These are phyloP conservation scores for Peronosclerospora sorghi DNA, from an alignment of 352 stramenopile species.

Conservation along the genomic window DNA sequence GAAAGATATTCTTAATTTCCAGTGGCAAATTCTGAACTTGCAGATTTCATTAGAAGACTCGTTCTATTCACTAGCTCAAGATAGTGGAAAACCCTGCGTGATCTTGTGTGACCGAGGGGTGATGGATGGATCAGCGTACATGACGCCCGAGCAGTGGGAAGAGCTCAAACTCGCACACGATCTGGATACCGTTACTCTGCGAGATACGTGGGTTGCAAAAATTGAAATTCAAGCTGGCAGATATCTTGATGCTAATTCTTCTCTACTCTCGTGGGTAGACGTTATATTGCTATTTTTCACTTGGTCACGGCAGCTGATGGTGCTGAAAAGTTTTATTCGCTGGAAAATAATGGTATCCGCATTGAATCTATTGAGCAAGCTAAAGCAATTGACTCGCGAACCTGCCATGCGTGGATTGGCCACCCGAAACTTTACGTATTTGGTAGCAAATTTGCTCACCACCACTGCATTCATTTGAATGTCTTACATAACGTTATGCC, in stretches of 20 bases:
- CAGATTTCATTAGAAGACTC: conserved; percentile 79
- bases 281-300: conserved; percentile 85
- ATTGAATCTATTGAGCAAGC: conserved; percentile 91
- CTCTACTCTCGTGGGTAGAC: conserved; percentile 16
- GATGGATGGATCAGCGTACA: conserved; percentile 94
- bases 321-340: conserved; percentile 91
- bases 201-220: conserved; percentile 46
- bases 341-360: conserved; percentile 93
- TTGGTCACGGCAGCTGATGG: conserved; percentile 88
- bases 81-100: conserved; percentile 79
- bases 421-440: conserved; percentile 82
- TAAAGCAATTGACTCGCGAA: conserved; percentile 76
- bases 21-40: conserved; percentile 78
- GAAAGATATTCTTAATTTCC: conserved; percentile 80
- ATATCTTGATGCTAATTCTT: background rate
- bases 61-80: conserved; percentile 73
- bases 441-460: conserved; percentile 19
- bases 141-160: conserved; percentile 85
- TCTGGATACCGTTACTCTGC: conserved; percentile 75
- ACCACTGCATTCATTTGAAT: background rate
- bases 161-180: conserved; percentile 70
- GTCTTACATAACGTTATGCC: conserved; percentile 4
- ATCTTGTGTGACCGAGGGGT: conserved; percentile 92
- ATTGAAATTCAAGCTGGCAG: background rate
- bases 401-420: conserved; percentile 68